Base-by-base conservation (phyloP, 1,284 basidiomycete genomes). In the Ustilago bromivora region DNA sequence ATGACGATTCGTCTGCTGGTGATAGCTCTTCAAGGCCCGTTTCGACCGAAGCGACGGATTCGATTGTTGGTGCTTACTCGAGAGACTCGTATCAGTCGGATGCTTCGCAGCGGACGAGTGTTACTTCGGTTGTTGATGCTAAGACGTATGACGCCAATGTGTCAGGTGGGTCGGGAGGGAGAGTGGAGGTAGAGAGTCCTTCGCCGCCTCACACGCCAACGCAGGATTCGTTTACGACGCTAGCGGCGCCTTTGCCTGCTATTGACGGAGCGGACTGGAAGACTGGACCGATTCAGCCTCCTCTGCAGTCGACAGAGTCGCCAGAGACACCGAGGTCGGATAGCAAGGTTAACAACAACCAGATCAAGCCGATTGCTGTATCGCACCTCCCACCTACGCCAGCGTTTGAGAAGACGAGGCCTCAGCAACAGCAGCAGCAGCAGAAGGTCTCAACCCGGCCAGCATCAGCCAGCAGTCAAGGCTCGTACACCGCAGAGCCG, bases 1-100 rank as follows among this genome's bases (percentile, higher is more conserved):
- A 81, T 36, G 70, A 76, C 23, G 70, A 71, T 23, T 78, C 75
- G 19, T 69, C 66, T 11, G 63, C 55, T 2, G 75, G 75, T 23
- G 71, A 73, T 19, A 68, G 57, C 36, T 76, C 76, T 12, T 76
- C 73, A n/a, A 71, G 76, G 28, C 66, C 73, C 10, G 47, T 70
- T 4, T 83, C 82, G 31, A 80, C 82, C 13, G 82, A 80, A 38
- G 72, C 76, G 8, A 73, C 79, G 28, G 82, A 82, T 15, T 81
- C 79, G 19, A 81, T 82, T 36, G 64, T 82, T 8, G 82, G 82
- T 28, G 76, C 79, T 15, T 81, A 82, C 46, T 79, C 78, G 32
- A 62, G 80, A 8, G 77, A 82, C 53, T 83, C 81, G 56, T 81
- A 74, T 61, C 68, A 81, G 3, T 80, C 78, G 40, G 82, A 83